phyloP scores from a whole-genome alignment of 306 rosid genomes.

The Inga oerstediana region DNA sequence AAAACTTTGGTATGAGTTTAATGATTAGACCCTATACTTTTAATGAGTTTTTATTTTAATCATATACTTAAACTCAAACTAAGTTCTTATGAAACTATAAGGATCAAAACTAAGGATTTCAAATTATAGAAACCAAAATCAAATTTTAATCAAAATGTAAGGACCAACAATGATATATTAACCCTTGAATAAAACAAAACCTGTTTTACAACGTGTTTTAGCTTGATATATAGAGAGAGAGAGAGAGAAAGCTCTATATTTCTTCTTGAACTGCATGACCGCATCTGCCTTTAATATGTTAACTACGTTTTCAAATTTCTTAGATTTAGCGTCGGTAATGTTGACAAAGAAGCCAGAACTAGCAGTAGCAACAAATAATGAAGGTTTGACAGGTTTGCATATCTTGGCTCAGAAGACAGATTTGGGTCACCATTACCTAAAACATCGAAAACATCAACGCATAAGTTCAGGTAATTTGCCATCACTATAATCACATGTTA shows the following conservation, averaged over 20 bases:
- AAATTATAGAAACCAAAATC: too few relatives aligned
- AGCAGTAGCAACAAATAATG: conserved; percentile 18
- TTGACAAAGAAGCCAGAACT: neutral
- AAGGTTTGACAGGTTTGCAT: conserved; percentile 26
- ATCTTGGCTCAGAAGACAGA: conserved; percentile 27
- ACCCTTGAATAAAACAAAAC: too few relatives aligned
- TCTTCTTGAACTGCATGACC: neutral
- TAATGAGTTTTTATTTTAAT: too few relatives aligned
- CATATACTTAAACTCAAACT: too few relatives aligned
- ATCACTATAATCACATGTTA: neutral
- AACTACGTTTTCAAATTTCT: neutral
- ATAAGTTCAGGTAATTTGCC: conserved; percentile 21
- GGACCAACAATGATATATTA: too few relatives aligned
- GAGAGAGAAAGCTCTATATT: neutral
- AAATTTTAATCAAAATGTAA: too few relatives aligned
- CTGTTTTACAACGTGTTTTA: neutral
- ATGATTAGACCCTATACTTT: too few relatives aligned
- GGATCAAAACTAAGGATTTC: too few relatives aligned
- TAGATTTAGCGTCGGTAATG: conserved; percentile 35
- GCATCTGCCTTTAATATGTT: neutral
- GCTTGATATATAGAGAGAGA: neutral
- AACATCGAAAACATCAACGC: neutral
- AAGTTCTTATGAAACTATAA: too few relatives aligned
- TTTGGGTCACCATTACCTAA: conserved; percentile 1
- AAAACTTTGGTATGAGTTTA: too few relatives aligned